Evolutionary conservation across 192 early-diverging fungal species (phyloP), one percentile per base, ranked within the genome.

Genomic region (Allomyces javanicus): DNA sequence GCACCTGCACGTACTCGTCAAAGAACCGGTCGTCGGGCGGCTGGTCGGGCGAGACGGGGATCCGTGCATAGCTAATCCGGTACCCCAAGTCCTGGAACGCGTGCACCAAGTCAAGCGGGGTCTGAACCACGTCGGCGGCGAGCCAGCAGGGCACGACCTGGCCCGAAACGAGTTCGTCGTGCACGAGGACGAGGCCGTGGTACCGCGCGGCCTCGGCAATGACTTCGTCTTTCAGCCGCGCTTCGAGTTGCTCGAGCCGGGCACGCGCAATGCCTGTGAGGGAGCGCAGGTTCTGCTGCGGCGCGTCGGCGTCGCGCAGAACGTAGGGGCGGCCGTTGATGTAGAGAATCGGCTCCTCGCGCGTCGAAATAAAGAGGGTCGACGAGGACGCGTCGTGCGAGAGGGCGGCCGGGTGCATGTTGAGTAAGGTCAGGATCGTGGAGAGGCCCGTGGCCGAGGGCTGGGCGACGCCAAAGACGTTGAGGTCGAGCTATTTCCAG

Each of bases 401-500:
- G n/a, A 61, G 27, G 33, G 66, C 66, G n/a, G 63, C 68, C 17
- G 81, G 78, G 62, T 78, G 73, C 63, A 74, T 82, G 62, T 79
- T 73, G 11, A 85, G 70, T 43, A 85, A 65, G 0, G 81, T 79
- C 23, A 83, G 66, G 22, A 85, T 78, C 23, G 77, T 82, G 0
- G 72, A 68, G 64, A 85, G 75, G 26, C 83, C 81, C 64, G 77
- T 72, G 24, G 65, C 66, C 0, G 81, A 83, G 12, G 84, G 84
- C 62, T 86, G 82, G 10, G 84, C 84, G 19, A 83, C 82, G 50
- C 84, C 84, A 71, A 74, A 82, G 25, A 83, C 75, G 63, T 82
- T 83, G 50, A 78, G 69, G 61, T 80, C 78, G 2, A 21, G 50
- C 50, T 58, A 21, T 9, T 21, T 21, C 1, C 2, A 0, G 21